Evolutionary conservation across 257 asterid genomes (phyloP).

Genomic region (Plectranthus barbatus): DNA sequence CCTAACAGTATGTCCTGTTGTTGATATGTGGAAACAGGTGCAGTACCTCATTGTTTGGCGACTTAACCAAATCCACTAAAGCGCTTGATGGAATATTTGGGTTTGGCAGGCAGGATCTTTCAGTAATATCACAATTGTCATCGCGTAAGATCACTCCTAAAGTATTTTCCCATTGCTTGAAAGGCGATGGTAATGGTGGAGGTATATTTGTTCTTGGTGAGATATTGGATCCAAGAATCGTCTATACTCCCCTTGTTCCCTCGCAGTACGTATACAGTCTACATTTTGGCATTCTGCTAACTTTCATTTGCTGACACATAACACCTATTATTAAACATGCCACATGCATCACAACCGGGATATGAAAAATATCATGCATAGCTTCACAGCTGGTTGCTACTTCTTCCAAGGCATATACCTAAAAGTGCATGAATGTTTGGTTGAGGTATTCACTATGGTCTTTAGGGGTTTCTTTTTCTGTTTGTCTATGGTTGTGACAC

Average conservation of each 20-base stretch:
- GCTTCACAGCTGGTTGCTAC: background rate
- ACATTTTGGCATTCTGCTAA: conserved; percentile 12
- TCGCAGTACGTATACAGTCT: conserved; percentile 68
- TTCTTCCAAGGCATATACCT: background rate
- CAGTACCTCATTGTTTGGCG: conserved; percentile 74
- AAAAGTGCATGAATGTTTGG: background rate
- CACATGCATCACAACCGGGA: background rate
- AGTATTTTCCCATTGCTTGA: conserved; percentile 84
- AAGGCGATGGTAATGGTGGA: conserved; percentile 85
- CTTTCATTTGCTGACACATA: background rate
- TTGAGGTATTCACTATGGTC: background rate
- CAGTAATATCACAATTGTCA: conserved; percentile 74
- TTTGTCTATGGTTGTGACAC: background rate
- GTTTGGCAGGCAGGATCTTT: conserved; percentile 73
- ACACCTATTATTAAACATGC: background rate
- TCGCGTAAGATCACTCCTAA: conserved; percentile 73
- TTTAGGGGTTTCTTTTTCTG: background rate
- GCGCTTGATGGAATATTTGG: conserved; percentile 94
- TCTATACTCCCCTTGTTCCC: conserved; percentile 89
- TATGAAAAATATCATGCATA: background rate
- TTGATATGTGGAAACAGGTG: conserved; percentile 48
- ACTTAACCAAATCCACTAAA: conserved; percentile 69
- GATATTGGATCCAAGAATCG: conserved; percentile 81
- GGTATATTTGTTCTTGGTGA: conserved; percentile 92
- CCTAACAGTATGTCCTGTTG: background rate